These are phyloP conservation scores for Botrytis byssoidea DNA, from an alignment of 2,329 filamentous ascomycete species.

Conservation along the genomic window DNA sequence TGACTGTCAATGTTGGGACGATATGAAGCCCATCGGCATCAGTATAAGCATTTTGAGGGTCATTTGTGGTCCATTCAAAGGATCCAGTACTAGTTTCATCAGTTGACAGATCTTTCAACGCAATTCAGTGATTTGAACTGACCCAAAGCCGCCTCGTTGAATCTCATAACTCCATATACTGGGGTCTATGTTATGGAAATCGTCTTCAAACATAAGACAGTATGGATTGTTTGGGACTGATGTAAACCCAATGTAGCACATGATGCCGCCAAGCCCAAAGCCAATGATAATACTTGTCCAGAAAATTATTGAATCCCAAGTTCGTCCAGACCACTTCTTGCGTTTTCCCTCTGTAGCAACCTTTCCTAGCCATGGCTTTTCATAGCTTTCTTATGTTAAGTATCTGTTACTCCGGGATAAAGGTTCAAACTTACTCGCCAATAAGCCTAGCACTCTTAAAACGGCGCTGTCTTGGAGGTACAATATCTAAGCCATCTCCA, in stretches of 20 bases:
- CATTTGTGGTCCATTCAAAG: slow-evolving; percentile 55
- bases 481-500: slow-evolving; percentile 5
- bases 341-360: slow-evolving; percentile 13
- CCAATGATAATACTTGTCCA: slow-evolving; percentile 18
- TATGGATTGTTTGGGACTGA: slow-evolving; percentile 39
- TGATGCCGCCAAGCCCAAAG: slow-evolving; percentile 21
- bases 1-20: slow-evolving; percentile 51
- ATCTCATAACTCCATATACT: slow-evolving; percentile 49
- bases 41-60: slow-evolving; percentile 48
- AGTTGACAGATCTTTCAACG: neutral
- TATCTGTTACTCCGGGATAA: neutral
- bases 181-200: slow-evolving; percentile 45
- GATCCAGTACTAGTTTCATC: slow-evolving; percentile 43
- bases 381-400: slow-evolving; percentile 22
- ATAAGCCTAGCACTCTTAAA: slow-evolving; percentile 27
- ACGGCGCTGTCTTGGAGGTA: slow-evolving; percentile 16
- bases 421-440: slow-evolving; percentile 21
- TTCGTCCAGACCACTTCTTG: slow-evolving; percentile 21
- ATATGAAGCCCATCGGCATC: slow-evolving; percentile 53
- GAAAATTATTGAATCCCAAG: slow-evolving; percentile 23
- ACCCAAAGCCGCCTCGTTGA: slow-evolving; percentile 31
- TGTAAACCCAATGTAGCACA: slow-evolving; percentile 22
- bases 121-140: neutral
- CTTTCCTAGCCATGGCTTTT: slow-evolving; percentile 25
- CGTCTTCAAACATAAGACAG: slow-evolving; percentile 49